Base-by-base conservation (phyloP, 2,329 filamentous ascomycete species). In the Capronia epimyces region DNA sequence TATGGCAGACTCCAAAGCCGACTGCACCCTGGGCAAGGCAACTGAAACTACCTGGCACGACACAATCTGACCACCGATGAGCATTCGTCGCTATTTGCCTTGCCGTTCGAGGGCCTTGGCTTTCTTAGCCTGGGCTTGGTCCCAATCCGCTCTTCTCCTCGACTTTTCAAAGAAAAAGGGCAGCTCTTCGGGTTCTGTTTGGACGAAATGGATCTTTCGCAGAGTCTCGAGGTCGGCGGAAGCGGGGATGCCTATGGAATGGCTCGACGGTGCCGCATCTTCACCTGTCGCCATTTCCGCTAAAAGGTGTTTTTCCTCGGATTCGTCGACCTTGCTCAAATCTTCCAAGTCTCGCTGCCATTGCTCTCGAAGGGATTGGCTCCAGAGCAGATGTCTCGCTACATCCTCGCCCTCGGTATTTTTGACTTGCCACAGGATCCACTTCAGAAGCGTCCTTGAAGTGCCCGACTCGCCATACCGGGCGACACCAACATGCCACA, bases 401-500 rank as follows among this genome's bases (percentile, higher is more conserved):
- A 72, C 65, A 16, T 69, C 65, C 3, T 63, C 52, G 0, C 72
- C 72, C 54, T 79, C 76, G 12, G 72, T 60, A 21, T 65, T 55
- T 27, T 59, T 55, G 16, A 78, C 69, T n/a, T 71, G 53, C n/a
- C 60, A 53, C 36, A 76, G 56, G 4, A 79, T 69, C 60, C 70
- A 78, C 25, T 63, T 58, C 47, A 75, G 66, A 50, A 67, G 66
- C 22, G 56, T 56, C 0, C 57, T 60, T 10, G 67, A 59, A 2
- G 59, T 52, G 1, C 67, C 67, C 25, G 66, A 65, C 16, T 68
- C 63, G 13, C 73, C 66, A 31, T 67, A 70, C 13, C 75, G 66
- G 20, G 71, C 64, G 20, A 79, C 65, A 13, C 74, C 76, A 18
- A 74, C 71, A 57, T 72, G 67, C 50, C 77, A 75, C 60, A 80